phyloP scores from a whole-genome alignment of 148 eudicot species.

The Fagopyrum homotropicum region DNA sequence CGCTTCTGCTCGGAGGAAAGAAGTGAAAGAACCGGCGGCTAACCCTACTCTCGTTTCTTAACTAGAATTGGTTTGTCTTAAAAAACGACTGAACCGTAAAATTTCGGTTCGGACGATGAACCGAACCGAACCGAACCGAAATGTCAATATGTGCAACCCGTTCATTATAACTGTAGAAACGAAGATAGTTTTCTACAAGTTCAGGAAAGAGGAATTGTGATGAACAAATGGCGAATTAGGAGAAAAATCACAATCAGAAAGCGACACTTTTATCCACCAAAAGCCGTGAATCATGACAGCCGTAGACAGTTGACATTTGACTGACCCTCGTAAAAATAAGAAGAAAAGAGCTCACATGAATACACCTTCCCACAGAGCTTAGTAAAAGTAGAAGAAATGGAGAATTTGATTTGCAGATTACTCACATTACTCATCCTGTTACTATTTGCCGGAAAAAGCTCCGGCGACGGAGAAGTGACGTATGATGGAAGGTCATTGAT shows the following conservation, averaged over 20 bases:
- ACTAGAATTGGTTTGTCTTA: too few species aligned
- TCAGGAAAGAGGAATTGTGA: too few species aligned
- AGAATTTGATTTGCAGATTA: not conserved
- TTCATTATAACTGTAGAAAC: too few species aligned
- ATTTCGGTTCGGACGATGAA: too few species aligned
- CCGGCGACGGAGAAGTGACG: slow-evolving; percentile 25
- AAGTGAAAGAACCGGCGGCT: too few species aligned
- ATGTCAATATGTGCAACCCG: too few species aligned
- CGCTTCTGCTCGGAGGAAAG: too few species aligned
- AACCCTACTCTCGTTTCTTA: too few species aligned
- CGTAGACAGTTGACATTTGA: not conserved
- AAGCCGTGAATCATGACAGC: not conserved
- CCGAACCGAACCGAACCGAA: too few species aligned
- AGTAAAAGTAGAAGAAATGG: not conserved
- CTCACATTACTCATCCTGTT: not conserved
- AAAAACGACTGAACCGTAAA: too few species aligned
- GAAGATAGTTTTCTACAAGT: not conserved
- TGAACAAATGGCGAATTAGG: too few species aligned
- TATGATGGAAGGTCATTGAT: slow-evolving; percentile 78
- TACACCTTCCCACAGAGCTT: not conserved
- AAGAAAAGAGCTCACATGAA: not conserved
- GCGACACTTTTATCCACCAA: not conserved
- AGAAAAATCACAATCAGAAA: not conserved
- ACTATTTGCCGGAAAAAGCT: not conserved
- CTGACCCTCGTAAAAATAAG: not conserved